phyloP scores from a whole-genome alignment of 345 rosid species.

The Pistacia atlantica region DNA sequence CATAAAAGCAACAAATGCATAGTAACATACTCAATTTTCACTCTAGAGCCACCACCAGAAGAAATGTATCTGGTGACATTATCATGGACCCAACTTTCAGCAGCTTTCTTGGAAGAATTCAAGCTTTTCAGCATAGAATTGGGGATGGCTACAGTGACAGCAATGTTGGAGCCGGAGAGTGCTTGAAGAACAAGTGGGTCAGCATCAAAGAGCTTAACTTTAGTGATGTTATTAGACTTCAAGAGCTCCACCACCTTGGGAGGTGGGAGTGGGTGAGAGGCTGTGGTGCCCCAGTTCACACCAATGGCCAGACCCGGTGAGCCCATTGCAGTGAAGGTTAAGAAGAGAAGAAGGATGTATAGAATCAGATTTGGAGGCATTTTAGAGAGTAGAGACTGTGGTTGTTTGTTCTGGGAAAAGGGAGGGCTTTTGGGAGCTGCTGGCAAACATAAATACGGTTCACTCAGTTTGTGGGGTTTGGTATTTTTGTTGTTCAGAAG shows the following conservation, averaged over 20 bases:
- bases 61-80: slow-evolving; percentile 89
- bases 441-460: neutral
- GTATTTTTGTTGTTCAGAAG: neutral
- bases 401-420: neutral
- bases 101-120: slow-evolving; percentile 76
- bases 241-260: slow-evolving; percentile 78
- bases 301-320: slow-evolving; percentile 44
- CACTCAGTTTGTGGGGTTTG: neutral
- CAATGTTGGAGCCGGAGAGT: slow-evolving; percentile 71
- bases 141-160: slow-evolving; percentile 72
- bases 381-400: neutral
- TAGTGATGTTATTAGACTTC: slow-evolving; percentile 74
- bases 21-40: slow-evolving; percentile 67
- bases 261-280: slow-evolving; percentile 86
- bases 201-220: slow-evolving; percentile 78
- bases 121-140: slow-evolving; percentile 61
- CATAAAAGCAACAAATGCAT: neutral
- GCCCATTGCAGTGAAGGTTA: slow-evolving; percentile 18
- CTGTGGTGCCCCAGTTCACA: slow-evolving; percentile 79
- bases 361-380: slow-evolving; percentile 26
- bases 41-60: slow-evolving; percentile 43
- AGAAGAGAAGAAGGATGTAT: slow-evolving; percentile 28
- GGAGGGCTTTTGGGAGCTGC: too few species aligned
- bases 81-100: slow-evolving; percentile 90
- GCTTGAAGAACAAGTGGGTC: slow-evolving; percentile 71